These are phyloP conservation scores for Claviceps capensis DNA, from an alignment of 2,329 filamentous ascomycete genomes.

Conservation along the genomic window DNA sequence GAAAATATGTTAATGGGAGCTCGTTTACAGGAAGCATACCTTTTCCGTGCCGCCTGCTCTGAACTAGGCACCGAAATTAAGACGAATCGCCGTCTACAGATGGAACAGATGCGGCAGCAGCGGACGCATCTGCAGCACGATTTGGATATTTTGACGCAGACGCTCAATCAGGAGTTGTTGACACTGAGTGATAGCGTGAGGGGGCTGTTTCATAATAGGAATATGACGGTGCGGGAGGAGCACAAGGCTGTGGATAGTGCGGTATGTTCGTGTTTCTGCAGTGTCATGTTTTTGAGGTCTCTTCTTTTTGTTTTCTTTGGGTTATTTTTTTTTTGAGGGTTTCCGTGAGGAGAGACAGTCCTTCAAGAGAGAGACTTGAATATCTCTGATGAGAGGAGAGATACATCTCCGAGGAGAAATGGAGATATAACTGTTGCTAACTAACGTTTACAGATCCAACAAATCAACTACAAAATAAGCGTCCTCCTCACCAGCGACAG, in stretches of 20 bases:
- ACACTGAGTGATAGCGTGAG: constrained; percentile 83
- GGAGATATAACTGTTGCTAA: background rate
- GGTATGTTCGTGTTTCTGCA: constrained; percentile 29
- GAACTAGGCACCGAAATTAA: constrained; percentile 81
- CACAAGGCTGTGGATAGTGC: constrained; percentile 73
- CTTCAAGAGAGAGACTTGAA: background rate
- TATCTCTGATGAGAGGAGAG: background rate
- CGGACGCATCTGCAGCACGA: constrained; percentile 83
- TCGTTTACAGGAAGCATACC: constrained; percentile 58
- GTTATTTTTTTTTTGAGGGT: no score
- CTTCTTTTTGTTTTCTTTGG: no score
- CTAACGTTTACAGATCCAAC: constrained; percentile 54
- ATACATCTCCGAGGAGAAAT: background rate
- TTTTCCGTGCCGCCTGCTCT: constrained; percentile 87
- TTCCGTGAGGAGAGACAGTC: background rate
- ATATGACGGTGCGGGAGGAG: constrained; percentile 81
- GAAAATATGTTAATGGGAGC: background rate
- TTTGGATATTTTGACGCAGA: constrained; percentile 80
- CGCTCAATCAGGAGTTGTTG: constrained; percentile 68
- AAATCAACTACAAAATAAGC: constrained; percentile 93
- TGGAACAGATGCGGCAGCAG: constrained; percentile 72
- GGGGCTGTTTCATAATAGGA: constrained; percentile 90
- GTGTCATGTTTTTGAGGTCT: no score
- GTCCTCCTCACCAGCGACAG: constrained; percentile 80
- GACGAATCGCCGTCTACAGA: constrained; percentile 60